These are phyloP conservation scores for Pleurotus giganteus DNA, from an alignment of 768 basidiomycete genomes.

Conservation along the genomic window DNA sequence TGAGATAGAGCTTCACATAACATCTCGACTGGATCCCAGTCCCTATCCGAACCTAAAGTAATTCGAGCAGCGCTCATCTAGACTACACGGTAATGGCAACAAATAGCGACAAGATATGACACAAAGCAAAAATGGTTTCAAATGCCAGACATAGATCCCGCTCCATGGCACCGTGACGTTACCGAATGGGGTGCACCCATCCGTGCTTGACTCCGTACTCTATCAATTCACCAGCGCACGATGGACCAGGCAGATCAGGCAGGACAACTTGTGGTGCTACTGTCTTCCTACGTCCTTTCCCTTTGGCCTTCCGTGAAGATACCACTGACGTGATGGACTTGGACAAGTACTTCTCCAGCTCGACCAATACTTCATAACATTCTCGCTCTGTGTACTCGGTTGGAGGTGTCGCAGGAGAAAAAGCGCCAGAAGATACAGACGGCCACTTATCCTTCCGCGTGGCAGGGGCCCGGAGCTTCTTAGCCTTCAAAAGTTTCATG, in stretches of 20 bases:
- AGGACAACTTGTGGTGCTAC: background rate
- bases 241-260: background rate
- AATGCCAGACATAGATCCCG: too few species aligned
- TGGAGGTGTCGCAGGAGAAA: conserved; percentile 9
- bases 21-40: too few species aligned
- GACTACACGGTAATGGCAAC: background rate
- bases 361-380: conserved; percentile 67
- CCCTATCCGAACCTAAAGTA: too few species aligned
- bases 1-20: too few species aligned
- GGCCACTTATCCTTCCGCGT: conserved; percentile 35
- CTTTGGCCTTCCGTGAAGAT: background rate
- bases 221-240: conserved; percentile 2
- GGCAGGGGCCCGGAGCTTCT: conserved; percentile 60
- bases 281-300: conserved; percentile 6
- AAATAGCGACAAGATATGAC: too few species aligned
- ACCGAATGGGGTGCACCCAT: conserved; percentile 6
- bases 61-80: too few species aligned
- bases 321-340: conserved; percentile 32
- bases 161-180: too few species aligned
- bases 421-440: conserved; percentile 11
- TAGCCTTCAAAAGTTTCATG: conserved; percentile 68
- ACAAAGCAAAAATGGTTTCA: too few species aligned
- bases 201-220: conserved; percentile 7
- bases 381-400: conserved; percentile 58
- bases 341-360: conserved; percentile 60